Base-by-base conservation (phyloP, 495 filamentous ascomycete species). In the Aspergillus saccharolyticus region DNA sequence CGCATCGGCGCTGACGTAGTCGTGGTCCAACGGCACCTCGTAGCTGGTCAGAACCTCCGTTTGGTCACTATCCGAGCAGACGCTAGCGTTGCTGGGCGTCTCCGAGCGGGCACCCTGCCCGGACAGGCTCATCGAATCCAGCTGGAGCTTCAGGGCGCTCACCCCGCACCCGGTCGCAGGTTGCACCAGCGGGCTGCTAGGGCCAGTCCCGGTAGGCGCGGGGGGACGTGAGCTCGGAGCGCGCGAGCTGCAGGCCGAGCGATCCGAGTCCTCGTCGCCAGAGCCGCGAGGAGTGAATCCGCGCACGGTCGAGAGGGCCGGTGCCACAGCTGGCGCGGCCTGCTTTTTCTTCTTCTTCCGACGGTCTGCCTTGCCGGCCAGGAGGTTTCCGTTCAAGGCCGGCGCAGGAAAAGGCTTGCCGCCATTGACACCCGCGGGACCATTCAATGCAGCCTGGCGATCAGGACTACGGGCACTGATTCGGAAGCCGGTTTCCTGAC, bases 251-350 rank as follows among this genome's bases (percentile, higher is more conserved):
- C 73, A 67, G 14, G 70, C 64, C 20, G 85, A 86, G 59, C 80
- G 82, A 67, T 94, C 91, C 15, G 88, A 91, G 57, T 94, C 91
- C 65, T 96, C 91, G 62, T 91, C 90, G 43, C 82, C 89, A 49
- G 90, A 94, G 18, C 82, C 83, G n/a, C 81, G 74, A n/a, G 90
- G 89, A n/a, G 88, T 91, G 63, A 95, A 93, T 6, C 91, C 91
- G 63, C 84, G 85, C 44, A 92, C 83, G 39, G 87, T 89, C 25
- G 80, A 86, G 58, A 85, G 74, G 44, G 91, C 89, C 43, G 84
- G 82, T 39, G 81, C 75, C 22, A 80, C 82, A 55, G 73, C 64
- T 10, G 64, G 63, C 55, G 66, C 67, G 18, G 55, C 21, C 58
- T 80, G 76, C 63, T 79, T 75, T 65, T 80, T 83, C 68, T 78